phyloP scores from a whole-genome alignment of 2,329 filamentous ascomycete species.

The Neofusicoccum umdonicola region DNA sequence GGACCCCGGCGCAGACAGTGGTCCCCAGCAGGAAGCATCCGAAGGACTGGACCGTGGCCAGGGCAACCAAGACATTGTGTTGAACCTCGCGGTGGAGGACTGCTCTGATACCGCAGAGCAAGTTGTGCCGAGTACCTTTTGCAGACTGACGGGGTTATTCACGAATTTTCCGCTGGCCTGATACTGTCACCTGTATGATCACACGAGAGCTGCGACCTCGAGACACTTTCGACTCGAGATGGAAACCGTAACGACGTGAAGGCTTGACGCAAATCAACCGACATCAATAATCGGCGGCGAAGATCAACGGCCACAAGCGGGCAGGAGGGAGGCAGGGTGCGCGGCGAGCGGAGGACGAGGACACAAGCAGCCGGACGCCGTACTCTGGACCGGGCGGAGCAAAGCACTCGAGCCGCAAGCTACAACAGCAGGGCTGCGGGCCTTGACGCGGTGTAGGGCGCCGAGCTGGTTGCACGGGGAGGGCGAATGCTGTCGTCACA shows the following conservation, averaged over 20 bases:
- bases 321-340: neutral
- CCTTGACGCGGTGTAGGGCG: neutral
- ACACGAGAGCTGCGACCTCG: slow-evolving; percentile 57
- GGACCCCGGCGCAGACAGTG: slow-evolving; percentile 15
- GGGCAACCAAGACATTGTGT: slow-evolving; percentile 16
- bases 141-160: slow-evolving; percentile 18
- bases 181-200: slow-evolving; percentile 55
- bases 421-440: neutral
- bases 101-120: slow-evolving; percentile 15
- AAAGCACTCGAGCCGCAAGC: neutral
- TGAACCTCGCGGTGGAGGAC: slow-evolving; percentile 16
- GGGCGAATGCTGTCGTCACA: neutral
- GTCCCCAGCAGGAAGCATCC: slow-evolving; percentile 3
- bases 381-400: neutral
- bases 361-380: slow-evolving; percentile 8
- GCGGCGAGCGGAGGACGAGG: neutral
- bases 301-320: slow-evolving; percentile 3
- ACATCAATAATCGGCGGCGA: slow-evolving; percentile 48
- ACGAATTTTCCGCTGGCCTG: slow-evolving; percentile 43
- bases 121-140: slow-evolving; percentile 13
- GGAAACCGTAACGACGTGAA: slow-evolving; percentile 55
- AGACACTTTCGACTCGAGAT: slow-evolving; percentile 56
- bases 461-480: neutral
- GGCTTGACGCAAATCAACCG: slow-evolving; percentile 57
- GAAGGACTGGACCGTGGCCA: slow-evolving; percentile 16